Percentiles rank a stretch among this genome's conserved stretches.
phyloP scores from a whole-genome alignment of 2,329 filamentous ascomycete species.

The Stenocarpella maydis region DNA sequence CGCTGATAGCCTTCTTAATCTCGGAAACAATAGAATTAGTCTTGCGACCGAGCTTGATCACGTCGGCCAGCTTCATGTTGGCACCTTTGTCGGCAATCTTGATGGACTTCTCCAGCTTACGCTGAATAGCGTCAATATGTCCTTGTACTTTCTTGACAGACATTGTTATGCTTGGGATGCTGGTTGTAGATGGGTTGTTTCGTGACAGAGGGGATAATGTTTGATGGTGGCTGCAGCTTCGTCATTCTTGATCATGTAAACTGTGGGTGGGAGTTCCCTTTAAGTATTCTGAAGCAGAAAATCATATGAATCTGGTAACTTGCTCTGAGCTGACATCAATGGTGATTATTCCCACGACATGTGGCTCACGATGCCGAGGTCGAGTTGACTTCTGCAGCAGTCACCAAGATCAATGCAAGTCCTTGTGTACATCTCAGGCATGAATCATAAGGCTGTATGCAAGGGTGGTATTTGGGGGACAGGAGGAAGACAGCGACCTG shows the following conservation, averaged over 20 bases:
- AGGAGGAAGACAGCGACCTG: background rate
- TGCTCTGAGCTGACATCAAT: conserved; percentile 7
- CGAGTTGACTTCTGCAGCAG: background rate
- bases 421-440: conserved; percentile 20
- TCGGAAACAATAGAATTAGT: conserved; percentile 41
- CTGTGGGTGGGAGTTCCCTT: background rate
- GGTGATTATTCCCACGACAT: background rate
- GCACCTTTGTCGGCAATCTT: conserved; percentile 41
- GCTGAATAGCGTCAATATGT: conserved; percentile 40
- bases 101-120: conserved; percentile 41
- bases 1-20: conserved; percentile 41
- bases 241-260: rapidly evolving
- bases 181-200: background rate
- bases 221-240: background rate
- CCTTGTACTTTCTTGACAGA: conserved; percentile 39
- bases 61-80: conserved; percentile 39
- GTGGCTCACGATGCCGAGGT: conserved; percentile 25
- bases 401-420: conserved; percentile 21
- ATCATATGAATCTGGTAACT: conserved; percentile 9
- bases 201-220: background rate
- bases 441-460: conserved; percentile 19
- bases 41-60: conserved; percentile 42
- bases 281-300: background rate
- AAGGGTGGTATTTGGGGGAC: background rate
- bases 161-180: conserved; percentile 23